A percentile compares a stretch with the other conserved stretches of the same genome.
phyloP scores from a whole-genome alignment of 345 rosid genomes.

The Citrus glauca region DNA sequence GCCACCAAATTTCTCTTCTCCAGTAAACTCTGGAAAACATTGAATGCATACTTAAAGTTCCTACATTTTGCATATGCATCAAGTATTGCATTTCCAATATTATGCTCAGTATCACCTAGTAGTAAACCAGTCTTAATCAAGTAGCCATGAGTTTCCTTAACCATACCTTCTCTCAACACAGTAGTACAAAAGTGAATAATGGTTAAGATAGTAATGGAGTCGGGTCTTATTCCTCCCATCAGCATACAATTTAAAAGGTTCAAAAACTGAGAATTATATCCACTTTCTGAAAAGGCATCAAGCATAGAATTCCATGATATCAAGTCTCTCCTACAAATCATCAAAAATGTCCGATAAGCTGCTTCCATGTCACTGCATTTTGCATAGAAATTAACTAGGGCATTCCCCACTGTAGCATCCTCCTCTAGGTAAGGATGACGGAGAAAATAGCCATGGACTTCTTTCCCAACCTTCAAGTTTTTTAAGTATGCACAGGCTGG shows the following conservation, averaged over 20 bases:
- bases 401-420: constrained; percentile 44
- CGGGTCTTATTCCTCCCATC: constrained; percentile 46
- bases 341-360: constrained; percentile 42
- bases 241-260: constrained; percentile 43
- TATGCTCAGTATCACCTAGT: constrained; percentile 33
- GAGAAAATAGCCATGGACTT: constrained; percentile 46
- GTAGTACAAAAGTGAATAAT: constrained; percentile 32
- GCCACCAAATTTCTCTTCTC: constrained; percentile 48
- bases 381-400: constrained; percentile 60
- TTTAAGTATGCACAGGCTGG: constrained; percentile 59
- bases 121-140: constrained; percentile 49
- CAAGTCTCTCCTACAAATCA: constrained; percentile 41
- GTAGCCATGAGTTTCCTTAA: constrained; percentile 75
- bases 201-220: constrained; percentile 45
- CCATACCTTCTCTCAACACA: constrained; percentile 29
- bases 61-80: constrained; percentile 76
- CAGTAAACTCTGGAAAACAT: constrained; percentile 49
- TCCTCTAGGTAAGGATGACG: constrained; percentile 32
- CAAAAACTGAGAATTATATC: constrained; percentile 34
- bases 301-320: constrained; percentile 70
- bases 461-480: constrained; percentile 43
- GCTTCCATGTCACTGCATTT: constrained; percentile 50
- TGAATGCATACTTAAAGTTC: constrained; percentile 47
- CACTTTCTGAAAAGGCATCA: constrained; percentile 40
- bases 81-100: constrained; percentile 58